Evolutionary conservation across 169 alveolate species (phyloP), one percentile per base, ranked within the genome.

Genomic region (Plasmodium reichenowi): DNA sequence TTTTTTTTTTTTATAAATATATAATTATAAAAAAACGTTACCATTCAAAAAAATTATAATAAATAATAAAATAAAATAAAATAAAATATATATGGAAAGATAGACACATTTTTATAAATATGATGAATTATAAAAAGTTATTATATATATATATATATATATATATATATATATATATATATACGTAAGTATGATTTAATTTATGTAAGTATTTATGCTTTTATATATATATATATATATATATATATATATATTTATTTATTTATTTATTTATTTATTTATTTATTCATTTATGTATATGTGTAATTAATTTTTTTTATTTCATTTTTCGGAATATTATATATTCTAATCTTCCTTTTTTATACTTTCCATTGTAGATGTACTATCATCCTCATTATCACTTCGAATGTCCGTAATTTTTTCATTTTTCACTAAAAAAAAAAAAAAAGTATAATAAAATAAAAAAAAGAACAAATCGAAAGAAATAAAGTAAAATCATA

Each of bases 341-440:
- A 29, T 59, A 74, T 3, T 32, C 70, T 80, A 54, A 22, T 20
- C 58, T 38, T 32, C 66, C 74, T 80, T 38, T 67, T 17, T 22
- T 56, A 24, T 29, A 50, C n/a, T 47, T 8, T 20, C n/a, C 59
- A 2, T 74, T 8, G 56, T 54, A 47, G 56, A 9, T 29, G 60
- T 24, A 10, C 38, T 50, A 0, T 80, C 90, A 26, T 38, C 70
- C 70, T 80, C 90, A 72, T 80, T 62, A 12, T 80, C 90, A 80
- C 90, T 80, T 15, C 90, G 64, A n/a, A 80, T 52, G 26, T 80
- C 90, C n/a, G 13, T 4, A 12, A 76, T 48, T 8, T 62, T 32
- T 76, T 76, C 88, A 48, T 76, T 76, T 47, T 47, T 76, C 75
- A 64, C 88, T 76, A 64, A 29, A 76, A 54, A 2, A 43, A 20